phyloP scores from a whole-genome alignment of 2,329 filamentous ascomycete genomes.

The Claviceps quebecensis region DNA sequence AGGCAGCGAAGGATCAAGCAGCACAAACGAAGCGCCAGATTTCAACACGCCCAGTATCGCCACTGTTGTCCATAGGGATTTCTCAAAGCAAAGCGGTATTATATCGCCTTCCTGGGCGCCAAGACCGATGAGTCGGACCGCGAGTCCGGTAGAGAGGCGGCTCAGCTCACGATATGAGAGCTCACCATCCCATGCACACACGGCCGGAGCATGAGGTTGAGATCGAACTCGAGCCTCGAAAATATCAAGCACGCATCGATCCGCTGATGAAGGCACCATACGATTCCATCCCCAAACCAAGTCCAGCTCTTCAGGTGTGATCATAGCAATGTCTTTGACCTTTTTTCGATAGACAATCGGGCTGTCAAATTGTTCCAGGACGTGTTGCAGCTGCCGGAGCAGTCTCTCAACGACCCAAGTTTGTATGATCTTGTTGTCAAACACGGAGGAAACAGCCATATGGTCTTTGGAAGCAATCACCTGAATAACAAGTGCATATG shows the following conservation, averaged over 20 bases:
- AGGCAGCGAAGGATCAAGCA: conserved; percentile 33
- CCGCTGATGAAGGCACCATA: conserved; percentile 24
- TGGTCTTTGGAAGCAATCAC: not conserved
- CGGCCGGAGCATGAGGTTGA: conserved; percentile 26
- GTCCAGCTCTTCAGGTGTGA: conserved; percentile 18
- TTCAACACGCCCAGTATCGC: conserved; percentile 34
- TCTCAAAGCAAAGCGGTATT: conserved; percentile 37
- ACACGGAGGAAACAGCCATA: not conserved
- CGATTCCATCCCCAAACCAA: conserved; percentile 34
- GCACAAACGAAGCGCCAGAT: conserved; percentile 31
- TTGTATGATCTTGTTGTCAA: not conserved
- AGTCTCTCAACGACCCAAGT: not conserved
- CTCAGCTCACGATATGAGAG: conserved; percentile 33
- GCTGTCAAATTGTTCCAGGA: not conserved
- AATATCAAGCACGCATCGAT: conserved; percentile 32
- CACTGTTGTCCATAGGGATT: conserved; percentile 31
- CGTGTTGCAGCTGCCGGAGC: not conserved
- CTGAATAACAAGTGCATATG: not conserved
- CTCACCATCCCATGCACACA: conserved; percentile 36
- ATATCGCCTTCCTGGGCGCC: conserved; percentile 25
- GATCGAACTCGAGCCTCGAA: conserved; percentile 24
- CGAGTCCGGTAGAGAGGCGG: conserved; percentile 25
- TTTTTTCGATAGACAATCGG: not conserved
- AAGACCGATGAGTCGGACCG: conserved; percentile 21
- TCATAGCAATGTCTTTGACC: not conserved